Conservation (phyloP, 805 yeast genomes). For the Hanseniaspora valbyensis region DNA sequence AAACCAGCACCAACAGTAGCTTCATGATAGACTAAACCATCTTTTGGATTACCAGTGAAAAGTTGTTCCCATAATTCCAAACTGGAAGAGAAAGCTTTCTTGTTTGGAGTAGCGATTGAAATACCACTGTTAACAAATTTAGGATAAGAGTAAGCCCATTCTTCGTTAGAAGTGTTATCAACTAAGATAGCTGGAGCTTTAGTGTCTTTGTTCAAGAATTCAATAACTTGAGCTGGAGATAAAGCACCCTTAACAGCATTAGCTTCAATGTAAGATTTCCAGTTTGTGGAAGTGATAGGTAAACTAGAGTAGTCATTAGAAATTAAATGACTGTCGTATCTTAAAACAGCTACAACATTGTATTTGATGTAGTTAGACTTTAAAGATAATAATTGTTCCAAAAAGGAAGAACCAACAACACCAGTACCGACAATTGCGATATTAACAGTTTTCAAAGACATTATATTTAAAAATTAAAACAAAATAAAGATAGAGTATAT, state of each 20-base stretch:
- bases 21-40: conserved; percentile 83
- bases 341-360: conserved; percentile 72
- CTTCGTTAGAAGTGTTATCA: conserved; percentile 85
- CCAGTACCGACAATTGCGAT: conserved; percentile 78
- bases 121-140: conserved; percentile 62
- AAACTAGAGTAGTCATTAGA: conserved; percentile 63
- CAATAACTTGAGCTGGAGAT: conserved; percentile 46
- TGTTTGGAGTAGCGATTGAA: conserved; percentile 95
- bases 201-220: conserved; percentile 40
- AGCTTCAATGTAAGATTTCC: conserved; percentile 41
- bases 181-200: conserved; percentile 70
- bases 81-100: conserved; percentile 86
- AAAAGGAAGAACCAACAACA: conserved; percentile 86
- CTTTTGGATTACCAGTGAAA: conserved; percentile 45
- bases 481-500: neutral
- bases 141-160: conserved; percentile 69
- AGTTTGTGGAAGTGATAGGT: conserved; percentile 39
- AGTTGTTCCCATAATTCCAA: conserved; percentile 66
- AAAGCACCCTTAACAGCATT: conserved; percentile 36
- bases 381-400: conserved; percentile 62
- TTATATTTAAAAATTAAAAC: conserved; percentile 21
- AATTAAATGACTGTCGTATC: conserved; percentile 57
- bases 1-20: conserved; percentile 98
- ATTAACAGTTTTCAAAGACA: conserved; percentile 45
- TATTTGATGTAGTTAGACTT: conserved; percentile 49